Percentiles rank a stretch among this genome's conserved stretches.
Conservation (phyloP, 257 asterid species). For the Solanum paucissectum region DNA sequence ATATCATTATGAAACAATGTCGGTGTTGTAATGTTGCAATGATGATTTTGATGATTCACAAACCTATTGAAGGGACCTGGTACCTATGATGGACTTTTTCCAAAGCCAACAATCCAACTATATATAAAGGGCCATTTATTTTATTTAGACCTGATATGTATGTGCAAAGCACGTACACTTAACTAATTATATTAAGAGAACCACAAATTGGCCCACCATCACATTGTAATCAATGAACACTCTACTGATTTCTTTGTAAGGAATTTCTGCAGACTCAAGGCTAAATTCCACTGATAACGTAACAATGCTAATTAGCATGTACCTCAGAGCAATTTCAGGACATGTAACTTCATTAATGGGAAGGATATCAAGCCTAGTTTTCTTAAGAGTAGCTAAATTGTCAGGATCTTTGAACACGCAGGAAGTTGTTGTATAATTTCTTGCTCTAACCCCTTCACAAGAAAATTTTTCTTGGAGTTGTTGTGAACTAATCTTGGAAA, state of each 20-base stretch:
- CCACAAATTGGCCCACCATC: no score
- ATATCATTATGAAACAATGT: background rate
- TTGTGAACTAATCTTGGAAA: background rate
- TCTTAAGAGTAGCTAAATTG: conserved; percentile 46
- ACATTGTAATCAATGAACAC: no score
- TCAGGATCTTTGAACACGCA: background rate
- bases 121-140: no score
- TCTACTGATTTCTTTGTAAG: no score
- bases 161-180: no score
- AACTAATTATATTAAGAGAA: no score
- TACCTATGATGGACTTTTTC: no score
- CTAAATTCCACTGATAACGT: no score
- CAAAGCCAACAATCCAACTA: no score
- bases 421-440: background rate
- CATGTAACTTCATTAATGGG: conserved; percentile 88
- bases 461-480: background rate
- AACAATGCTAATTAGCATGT: no score
- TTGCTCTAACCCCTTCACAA: background rate
- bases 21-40: background rate
- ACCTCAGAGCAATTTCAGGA: conserved; percentile 45
- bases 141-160: no score
- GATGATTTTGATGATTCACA: background rate
- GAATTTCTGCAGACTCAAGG: no score
- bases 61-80: background rate
- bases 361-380: conserved; percentile 34